phyloP scores from a whole-genome alignment of 2,329 filamentous ascomycete species.

The Cordyceps javanica region DNA sequence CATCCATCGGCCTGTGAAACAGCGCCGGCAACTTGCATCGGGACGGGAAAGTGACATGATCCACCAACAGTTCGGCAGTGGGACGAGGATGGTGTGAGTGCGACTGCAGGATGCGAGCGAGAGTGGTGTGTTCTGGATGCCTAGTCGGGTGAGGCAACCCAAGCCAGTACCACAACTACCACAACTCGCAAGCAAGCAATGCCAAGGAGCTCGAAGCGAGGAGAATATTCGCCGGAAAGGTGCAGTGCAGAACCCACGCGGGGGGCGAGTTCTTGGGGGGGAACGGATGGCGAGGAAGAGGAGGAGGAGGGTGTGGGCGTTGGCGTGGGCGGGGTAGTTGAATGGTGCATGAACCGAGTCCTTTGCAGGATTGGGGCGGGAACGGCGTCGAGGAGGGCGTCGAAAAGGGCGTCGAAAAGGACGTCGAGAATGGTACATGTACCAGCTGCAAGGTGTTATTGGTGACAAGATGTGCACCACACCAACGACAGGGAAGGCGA shows the following conservation, averaged over 20 bases:
- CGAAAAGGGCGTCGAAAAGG: too few relatives aligned
- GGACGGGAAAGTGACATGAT: background rate
- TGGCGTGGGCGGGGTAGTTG: constrained; percentile 3
- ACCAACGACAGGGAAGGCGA: background rate
- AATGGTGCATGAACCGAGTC: constrained; percentile 5
- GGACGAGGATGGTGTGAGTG: background rate
- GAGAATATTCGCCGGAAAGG: background rate
- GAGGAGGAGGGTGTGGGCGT: background rate
- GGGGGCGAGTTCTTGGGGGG: too few relatives aligned
- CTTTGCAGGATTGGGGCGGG: background rate
- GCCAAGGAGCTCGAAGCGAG: background rate
- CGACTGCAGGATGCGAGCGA: background rate
- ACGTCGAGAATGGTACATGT: background rate
- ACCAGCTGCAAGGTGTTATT: background rate
- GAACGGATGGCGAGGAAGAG: background rate
- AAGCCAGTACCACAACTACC: background rate
- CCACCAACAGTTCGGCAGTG: background rate
- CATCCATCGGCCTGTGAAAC: background rate
- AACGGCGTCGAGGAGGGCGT: too few relatives aligned
- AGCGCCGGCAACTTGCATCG: background rate
- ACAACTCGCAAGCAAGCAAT: too few relatives aligned
- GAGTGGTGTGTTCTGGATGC: background rate
- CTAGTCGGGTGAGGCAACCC: background rate
- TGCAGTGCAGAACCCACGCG: background rate
- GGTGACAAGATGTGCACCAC: background rate